Evolutionary conservation across 495 filamentous ascomycete genomes (phyloP).

Genomic region (Penicillium canariense): DNA sequence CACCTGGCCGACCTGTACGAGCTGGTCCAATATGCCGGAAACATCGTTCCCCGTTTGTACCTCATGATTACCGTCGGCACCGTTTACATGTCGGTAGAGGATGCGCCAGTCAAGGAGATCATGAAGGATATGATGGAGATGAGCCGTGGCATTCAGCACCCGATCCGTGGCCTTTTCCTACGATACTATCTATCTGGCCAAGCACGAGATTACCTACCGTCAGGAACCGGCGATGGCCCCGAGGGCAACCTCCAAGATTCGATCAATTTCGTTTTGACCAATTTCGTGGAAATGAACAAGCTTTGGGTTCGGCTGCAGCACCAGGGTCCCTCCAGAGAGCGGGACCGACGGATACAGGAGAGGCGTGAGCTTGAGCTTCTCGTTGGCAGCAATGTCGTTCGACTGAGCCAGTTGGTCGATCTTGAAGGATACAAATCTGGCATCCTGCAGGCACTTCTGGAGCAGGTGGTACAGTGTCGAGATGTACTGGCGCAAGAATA

Average conservation of each 20-base stretch:
- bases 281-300: constrained; percentile 99
- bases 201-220: constrained; percentile 82
- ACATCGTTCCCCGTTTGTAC: constrained; percentile 94
- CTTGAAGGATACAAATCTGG: constrained; percentile 88
- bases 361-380: constrained; percentile 91
- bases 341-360: constrained; percentile 90
- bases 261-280: constrained; percentile 94
- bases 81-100: constrained; percentile 97
- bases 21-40: constrained; percentile 97
- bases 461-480: constrained; percentile 96
- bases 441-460: constrained; percentile 83
- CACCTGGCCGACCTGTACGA: constrained; percentile 98
- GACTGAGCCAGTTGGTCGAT: constrained; percentile 93
- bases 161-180: constrained; percentile 88
- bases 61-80: constrained; percentile 99
- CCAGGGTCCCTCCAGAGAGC: constrained; percentile 92
- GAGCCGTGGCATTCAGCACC: constrained; percentile 96
- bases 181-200: constrained; percentile 95
- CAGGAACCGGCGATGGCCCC: constrained; percentile 78
- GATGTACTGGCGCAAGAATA: constrained; percentile 98
- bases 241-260: constrained; percentile 97
- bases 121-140: constrained; percentile 99
- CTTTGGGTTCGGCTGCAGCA: constrained; percentile 97
- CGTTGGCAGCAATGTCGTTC: constrained; percentile 92
- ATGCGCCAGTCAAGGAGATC: constrained; percentile 98